Base-by-base conservation (phyloP, 805 yeast genomes). In the Barnettozyma botsteinii region DNA sequence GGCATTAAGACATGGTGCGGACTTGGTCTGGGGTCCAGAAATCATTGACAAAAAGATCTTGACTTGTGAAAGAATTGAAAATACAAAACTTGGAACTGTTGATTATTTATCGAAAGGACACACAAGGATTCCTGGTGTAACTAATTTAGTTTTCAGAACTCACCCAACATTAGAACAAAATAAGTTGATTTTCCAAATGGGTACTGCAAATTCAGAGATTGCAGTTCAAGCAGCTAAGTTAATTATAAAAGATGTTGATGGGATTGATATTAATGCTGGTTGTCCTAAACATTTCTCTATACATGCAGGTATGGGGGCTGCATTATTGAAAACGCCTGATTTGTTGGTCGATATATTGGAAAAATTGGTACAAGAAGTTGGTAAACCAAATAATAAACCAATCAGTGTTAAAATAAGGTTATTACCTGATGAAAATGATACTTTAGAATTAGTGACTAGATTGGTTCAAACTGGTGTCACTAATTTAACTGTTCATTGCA, bases 261-360 rank as follows among this genome's bases (percentile, higher is more conserved):
- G 95, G 8, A 83, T 93, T 5, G 98, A 93, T 58, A 72, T 93
- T 42, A 93, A 93, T 60, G 87, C 96, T 22, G 98, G 98, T 5
- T 93, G 98, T 63, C 98, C 98, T 4, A 93, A 91, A 59, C 97
- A 88, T 50, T 93, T 93, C 55, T 84, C 95, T 1, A 72, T 88
- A 3, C 98, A 93, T 60, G 72, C 94, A 0, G 98, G 98, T 1
- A 93, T 93, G 98, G 98, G 98, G 5, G 96, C 98, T 3, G 97
- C 96, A 1, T 66, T 93, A 33, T 66, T 93, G 40, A 67, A 71
- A 24, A 85, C 89, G 0, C 97, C 98, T 0, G 96, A 85, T 33
- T 64, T 75, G 28, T 67, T 93, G 14, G 83, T 81, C 48, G 70
- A 71, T 13, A 93, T 93, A 23, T 63, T 93, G 45, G 61, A 61